Percentiles rank a stretch among this genome's conserved stretches.
phyloP scores from a whole-genome alignment of 495 filamentous ascomycete genomes.

The Ascodesmis nigricans region DNA sequence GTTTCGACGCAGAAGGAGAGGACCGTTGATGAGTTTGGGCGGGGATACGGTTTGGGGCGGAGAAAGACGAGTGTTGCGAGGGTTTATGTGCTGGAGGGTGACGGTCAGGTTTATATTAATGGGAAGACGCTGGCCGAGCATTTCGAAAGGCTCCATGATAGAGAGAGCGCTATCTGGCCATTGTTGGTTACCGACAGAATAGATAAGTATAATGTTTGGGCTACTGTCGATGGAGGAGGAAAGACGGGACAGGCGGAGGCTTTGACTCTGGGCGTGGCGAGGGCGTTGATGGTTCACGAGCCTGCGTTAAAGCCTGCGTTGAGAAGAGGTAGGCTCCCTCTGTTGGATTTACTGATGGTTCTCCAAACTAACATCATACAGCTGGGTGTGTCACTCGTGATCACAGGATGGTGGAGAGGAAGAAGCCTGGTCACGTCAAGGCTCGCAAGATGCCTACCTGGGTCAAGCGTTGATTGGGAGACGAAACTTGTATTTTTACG shows the following conservation, averaged over 20 bases:
- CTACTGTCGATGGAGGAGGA: constrained; percentile 59
- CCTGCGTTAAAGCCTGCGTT: constrained; percentile 70
- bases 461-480: constrained; percentile 45
- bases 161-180: constrained; percentile 85
- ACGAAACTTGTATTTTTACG: no score
- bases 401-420: constrained; percentile 79
- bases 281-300: constrained; percentile 74
- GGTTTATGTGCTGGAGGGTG: constrained; percentile 74
- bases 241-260: constrained; percentile 91
- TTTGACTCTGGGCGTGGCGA: constrained; percentile 73
- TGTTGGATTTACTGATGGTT: constrained; percentile 6
- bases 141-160: constrained; percentile 77
- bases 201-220: constrained; percentile 96
- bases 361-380: constrained; percentile 23
- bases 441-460: constrained; percentile 95
- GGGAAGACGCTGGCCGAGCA: constrained; percentile 53
- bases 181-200: constrained; percentile 58
- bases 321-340: constrained; percentile 51
- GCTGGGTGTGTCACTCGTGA: constrained; percentile 85
- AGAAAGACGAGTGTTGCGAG: constrained; percentile 68
- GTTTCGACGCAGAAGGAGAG: constrained; percentile 33
- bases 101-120: constrained; percentile 74
- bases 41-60: constrained; percentile 54
- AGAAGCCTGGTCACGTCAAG: constrained; percentile 91
- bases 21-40: constrained; percentile 47